Percentiles rank a stretch among this genome's conserved stretches.
Evolutionary conservation across 2,329 filamentous ascomycete species (phyloP).

Genomic region (Drechslerella dactyloides): DNA sequence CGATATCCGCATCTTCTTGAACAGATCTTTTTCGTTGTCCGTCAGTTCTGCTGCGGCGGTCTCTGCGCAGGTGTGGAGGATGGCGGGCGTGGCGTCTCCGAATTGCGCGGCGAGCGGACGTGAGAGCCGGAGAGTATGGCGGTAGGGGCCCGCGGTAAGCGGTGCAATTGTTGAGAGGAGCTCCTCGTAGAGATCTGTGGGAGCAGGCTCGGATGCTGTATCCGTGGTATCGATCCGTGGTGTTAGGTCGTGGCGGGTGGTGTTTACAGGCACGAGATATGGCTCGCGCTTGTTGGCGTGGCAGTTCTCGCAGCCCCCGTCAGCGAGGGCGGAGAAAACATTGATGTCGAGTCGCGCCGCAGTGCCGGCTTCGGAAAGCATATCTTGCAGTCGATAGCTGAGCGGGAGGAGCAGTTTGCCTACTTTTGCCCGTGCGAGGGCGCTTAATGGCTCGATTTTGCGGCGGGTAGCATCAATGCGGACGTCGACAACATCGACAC

Average conservation of each 20-base stretch:
- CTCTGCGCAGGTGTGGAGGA: not conserved
- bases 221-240: not conserved
- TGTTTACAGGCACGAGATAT: too few species aligned
- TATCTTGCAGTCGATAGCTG: not conserved
- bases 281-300: not conserved
- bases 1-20: not conserved
- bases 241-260: not conserved
- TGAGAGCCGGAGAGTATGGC: not conserved
- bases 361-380: not conserved
- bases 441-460: slow-evolving; percentile 1
- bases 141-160: not conserved
- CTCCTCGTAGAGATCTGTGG: not conserved
- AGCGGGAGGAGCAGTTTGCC: slow-evolving; percentile 15
- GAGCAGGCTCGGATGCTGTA: not conserved
- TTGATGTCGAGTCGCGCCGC: not conserved
- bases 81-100: not conserved
- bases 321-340: not conserved
- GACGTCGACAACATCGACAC: slow-evolving; percentile 21
- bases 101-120: not conserved
- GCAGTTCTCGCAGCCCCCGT: not conserved
- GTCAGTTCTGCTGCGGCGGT: not conserved
- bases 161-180: not conserved
- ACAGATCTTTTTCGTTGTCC: not conserved
- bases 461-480: slow-evolving; percentile 3
- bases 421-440: not conserved